A percentile compares a stretch with the other conserved stretches of the same genome.
phyloP scores from a whole-genome alignment of 352 stramenopile genomes.

The Blastocystis sp. region DNA sequence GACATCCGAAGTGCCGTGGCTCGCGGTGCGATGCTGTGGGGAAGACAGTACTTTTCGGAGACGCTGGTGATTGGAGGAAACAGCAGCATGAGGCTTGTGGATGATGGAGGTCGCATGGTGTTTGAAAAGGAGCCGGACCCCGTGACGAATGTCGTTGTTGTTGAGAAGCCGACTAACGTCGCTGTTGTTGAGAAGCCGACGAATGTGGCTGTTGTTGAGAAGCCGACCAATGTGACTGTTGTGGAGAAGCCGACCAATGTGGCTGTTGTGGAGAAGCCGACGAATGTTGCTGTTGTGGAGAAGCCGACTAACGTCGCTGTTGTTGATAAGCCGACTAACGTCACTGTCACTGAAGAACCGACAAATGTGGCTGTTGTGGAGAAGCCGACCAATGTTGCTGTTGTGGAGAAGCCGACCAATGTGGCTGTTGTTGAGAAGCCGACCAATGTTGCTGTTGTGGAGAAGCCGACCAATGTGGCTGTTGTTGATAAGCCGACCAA shows the following conservation, averaged over 20 bases:
- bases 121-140: no score
- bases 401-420: not conserved
- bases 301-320: not conserved
- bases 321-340: not conserved
- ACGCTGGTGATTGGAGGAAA: no score
- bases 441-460: not conserved
- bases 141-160: no score
- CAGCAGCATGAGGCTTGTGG: no score
- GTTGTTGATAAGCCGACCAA: not conserved
- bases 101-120: no score
- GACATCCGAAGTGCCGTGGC: constrained; percentile 9
- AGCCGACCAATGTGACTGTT: not conserved
- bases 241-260: not conserved
- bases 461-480: not conserved
- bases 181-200: not conserved
- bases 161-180: not conserved
- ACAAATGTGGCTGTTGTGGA: not conserved
- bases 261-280: not conserved
- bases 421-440: not conserved
- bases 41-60: no score
- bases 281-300: not conserved
- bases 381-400: not conserved
- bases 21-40: not conserved
- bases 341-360: not conserved
- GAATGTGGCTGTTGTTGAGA: not conserved